Evolutionary conservation across 1,284 basidiomycete species (phyloP).

Genomic region (Ustilago tritici): DNA sequence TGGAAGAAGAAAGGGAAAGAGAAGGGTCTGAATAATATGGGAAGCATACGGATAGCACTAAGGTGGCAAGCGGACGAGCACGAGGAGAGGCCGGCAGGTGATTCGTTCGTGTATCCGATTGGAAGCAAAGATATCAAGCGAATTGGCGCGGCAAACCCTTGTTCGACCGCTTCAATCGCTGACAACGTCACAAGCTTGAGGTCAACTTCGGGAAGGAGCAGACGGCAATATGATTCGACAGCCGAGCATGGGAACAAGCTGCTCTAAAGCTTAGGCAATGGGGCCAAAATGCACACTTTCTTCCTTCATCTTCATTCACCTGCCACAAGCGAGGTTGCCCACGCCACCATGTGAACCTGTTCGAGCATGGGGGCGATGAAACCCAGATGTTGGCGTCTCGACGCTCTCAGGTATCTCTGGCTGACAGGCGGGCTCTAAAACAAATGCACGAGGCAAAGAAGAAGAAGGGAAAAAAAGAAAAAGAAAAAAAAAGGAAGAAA

Average conservation of each 20-base stretch:
- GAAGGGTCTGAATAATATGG: neutral
- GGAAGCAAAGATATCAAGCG: slow-evolving; percentile 6
- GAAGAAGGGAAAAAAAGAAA: neutral
- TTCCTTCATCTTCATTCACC: neutral
- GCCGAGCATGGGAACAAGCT: neutral
- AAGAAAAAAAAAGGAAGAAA: neutral
- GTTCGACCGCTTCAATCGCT: neutral
- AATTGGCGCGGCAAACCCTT: neutral
- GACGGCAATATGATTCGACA: neutral
- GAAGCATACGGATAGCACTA: neutral
- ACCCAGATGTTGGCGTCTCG: neutral
- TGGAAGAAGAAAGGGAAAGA: slow-evolving; percentile 2
- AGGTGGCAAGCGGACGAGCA: slow-evolving; percentile 4
- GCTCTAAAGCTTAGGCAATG: neutral
- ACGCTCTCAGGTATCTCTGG: slow-evolving; percentile 3
- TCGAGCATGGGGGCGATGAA: slow-evolving; percentile 3
- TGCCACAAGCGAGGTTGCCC: neutral
- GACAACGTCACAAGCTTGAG: neutral
- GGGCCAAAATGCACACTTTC: neutral
- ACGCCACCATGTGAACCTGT: neutral
- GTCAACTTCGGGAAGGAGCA: slow-evolving; percentile 4
- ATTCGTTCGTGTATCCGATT: slow-evolving; percentile 1
- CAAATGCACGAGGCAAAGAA: too few species aligned
- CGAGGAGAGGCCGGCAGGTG: neutral
- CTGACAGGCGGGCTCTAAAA: slow-evolving; percentile 12